Percentiles rank a stretch among this genome's conserved stretches.
These are phyloP conservation scores for Fusarium hainanense DNA, from an alignment of 2,329 filamentous ascomycete species.

Conservation along the genomic window DNA sequence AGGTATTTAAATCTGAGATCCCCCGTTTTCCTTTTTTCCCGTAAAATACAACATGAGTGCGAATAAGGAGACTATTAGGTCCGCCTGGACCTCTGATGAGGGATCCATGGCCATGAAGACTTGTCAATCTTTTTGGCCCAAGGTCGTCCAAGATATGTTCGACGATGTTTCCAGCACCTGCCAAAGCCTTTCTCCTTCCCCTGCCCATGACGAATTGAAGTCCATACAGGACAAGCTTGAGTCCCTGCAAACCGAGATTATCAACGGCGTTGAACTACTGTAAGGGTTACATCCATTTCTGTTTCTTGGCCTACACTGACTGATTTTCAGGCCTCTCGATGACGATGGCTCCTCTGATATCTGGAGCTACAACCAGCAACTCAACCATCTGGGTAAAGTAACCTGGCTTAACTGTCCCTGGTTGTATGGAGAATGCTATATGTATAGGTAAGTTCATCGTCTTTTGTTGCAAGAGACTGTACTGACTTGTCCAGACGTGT, in stretches of 20 bases:
- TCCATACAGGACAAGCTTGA: background rate
- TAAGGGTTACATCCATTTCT: background rate
- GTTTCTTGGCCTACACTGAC: background rate
- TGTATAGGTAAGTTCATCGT: background rate
- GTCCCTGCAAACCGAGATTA: background rate
- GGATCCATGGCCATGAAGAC: background rate
- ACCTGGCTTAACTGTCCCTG: conserved; percentile 13
- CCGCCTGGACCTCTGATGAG: background rate
- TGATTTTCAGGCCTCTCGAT: background rate
- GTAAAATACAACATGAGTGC: background rate
- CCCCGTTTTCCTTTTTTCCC: background rate
- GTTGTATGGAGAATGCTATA: conserved; percentile 17
- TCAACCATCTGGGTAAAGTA: background rate
- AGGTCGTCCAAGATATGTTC: background rate
- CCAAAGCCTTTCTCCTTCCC: background rate
- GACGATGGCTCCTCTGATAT: background rate
- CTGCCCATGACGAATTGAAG: background rate
- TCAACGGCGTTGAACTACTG: background rate
- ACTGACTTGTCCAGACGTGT: background rate
- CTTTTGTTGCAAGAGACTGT: accelerated
- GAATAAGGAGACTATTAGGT: background rate
- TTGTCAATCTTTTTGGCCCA: background rate
- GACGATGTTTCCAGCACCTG: background rate
- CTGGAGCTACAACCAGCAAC: background rate
- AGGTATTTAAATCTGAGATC: background rate